Base-by-base conservation (phyloP, 2,329 filamentous ascomycete species). In the Cadophora sp. region DNA sequence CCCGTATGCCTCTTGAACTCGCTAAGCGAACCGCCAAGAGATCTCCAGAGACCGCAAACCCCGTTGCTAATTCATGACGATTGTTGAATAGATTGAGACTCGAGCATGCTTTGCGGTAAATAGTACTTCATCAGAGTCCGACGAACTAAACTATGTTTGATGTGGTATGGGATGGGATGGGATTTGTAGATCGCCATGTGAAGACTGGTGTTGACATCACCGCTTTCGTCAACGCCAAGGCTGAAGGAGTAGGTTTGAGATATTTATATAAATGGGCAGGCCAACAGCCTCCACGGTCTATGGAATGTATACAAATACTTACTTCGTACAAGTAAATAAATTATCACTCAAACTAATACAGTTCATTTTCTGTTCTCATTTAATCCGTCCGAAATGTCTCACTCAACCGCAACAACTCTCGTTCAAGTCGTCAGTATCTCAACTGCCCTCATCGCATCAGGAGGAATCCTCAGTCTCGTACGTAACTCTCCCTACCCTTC, bases 41-140 rank as follows among this genome's bases (percentile, higher is more conserved):
- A 34, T 24, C 53, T 56, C 29, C 53, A 65, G 46, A 65, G 60
- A 24, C 53, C 63, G 26, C 53, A 58, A 51, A 50, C 6, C n/a
- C 50, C 50, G 55, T 37, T 22, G 3, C 19, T 7, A n/a, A n/a
- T 55, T 29, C 26, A 19, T 55, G 12, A 31, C 14, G 14, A 29
- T 16, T 53, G 3, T 29, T n/a, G n/a, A 9, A 53, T 5, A 16
- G 43, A 48, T 22, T 22, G 8, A 48, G 12, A 1, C 12, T 16
- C 8, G 14, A 37, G 7, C 34, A 37, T 12, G 34, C 8, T 12
- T 9, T n/a, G n/a, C 34, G 40, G 40, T 16, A 48, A 22, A 48
- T n/a, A n/a, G 19, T 1, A 48, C 43, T 48, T 6, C 7, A 22
- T 9, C 43, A n/a, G 43, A 48, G 43, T 22, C 43, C 43, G 43